Evolutionary conservation across 2,329 filamentous ascomycete genomes (phyloP), one percentile per base, ranked within the genome.

Genomic region (Paecilomyces sp.): DNA sequence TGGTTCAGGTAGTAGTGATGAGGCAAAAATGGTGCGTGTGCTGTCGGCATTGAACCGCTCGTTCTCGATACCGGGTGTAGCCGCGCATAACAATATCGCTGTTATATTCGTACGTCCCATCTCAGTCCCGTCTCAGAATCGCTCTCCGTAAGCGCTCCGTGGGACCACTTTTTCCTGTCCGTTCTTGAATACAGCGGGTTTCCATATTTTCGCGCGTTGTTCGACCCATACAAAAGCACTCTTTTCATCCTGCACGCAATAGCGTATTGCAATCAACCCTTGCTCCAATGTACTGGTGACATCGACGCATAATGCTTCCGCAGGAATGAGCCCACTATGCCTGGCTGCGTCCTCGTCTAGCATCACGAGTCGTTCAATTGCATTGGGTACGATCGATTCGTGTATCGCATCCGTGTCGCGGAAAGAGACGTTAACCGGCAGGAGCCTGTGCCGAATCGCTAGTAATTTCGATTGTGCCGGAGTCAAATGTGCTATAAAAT

Each of bases 131-230:
- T n/a, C 3, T 28, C 25, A 28, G 25, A 28, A 28, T 28, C 6
- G 25, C 1, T 28, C 25, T 28, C 25, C 5, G 25, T 3, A 5
- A 28, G 25, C 25, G 25, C 5, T 5, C 25, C 25, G 25, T 5
- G 2, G 25, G 6, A 28, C 25, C 25, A 6, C 3, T 28, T 28
- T 28, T 28, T 2, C 2, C 25, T 28, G 25, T 28, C 3, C 25
- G 2, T 3, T 28, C 25, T 28, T 28, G 25, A 28, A 28, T 3
- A 28, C 25, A 28, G 25, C 25, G 2, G 57, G 52, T 50, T 58
- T 58, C 57, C 59, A 61, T 28, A 61, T 36, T 22, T 24, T 33
- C 13, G 59, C 57, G 13, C 24, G 47, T 41, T 61, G 58, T 41
- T 56, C 56, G 7, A 54, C 18, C 59, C 57, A 58, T 22, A 58